Percentiles rank a stretch among this genome's conserved stretches.
Conservation (phyloP, 169 alveolate species). For the Pseudocohnilembus persalinus region DNA sequence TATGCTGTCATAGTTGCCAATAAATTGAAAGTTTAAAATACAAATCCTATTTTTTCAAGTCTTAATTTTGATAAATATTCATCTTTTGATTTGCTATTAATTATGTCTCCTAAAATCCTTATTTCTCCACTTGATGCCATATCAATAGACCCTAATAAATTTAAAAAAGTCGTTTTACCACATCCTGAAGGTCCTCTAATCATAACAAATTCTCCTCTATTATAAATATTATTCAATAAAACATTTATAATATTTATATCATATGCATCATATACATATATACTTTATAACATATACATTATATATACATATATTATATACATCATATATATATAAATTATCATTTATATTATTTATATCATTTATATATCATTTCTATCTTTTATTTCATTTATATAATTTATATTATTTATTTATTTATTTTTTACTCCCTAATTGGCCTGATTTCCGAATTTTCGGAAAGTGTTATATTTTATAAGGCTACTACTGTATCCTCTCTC, state of each 20-base stretch:
- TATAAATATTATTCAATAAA: neutral
- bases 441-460: slow-evolving; percentile 58
- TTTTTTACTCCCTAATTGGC: slow-evolving; percentile 62
- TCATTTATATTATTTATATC: neutral
- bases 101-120: slow-evolving; percentile 56
- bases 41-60: slow-evolving; percentile 79
- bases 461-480: slow-evolving; percentile 64
- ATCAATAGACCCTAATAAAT: slow-evolving; percentile 83
- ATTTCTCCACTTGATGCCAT: slow-evolving; percentile 75
- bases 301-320: no score
- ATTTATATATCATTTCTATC: no score
- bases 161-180: slow-evolving; percentile 88
- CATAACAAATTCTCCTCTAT: slow-evolving; percentile 85
- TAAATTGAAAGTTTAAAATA: slow-evolving; percentile 83
- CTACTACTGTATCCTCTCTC: slow-evolving; percentile 73
- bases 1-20: slow-evolving; percentile 85
- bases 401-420: neutral
- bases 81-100: slow-evolving; percentile 72
- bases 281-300: no score
- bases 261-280: no score
- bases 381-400: neutral
- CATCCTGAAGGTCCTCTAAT: slow-evolving; percentile 91
- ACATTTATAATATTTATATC: neutral
- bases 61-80: slow-evolving; percentile 73
- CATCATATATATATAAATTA: no score